Percentiles rank a stretch among this genome's conserved stretches.
These are phyloP conservation scores for Moesziomyces sp. DNA, from an alignment of 1,284 basidiomycete genomes.

Conservation along the genomic window DNA sequence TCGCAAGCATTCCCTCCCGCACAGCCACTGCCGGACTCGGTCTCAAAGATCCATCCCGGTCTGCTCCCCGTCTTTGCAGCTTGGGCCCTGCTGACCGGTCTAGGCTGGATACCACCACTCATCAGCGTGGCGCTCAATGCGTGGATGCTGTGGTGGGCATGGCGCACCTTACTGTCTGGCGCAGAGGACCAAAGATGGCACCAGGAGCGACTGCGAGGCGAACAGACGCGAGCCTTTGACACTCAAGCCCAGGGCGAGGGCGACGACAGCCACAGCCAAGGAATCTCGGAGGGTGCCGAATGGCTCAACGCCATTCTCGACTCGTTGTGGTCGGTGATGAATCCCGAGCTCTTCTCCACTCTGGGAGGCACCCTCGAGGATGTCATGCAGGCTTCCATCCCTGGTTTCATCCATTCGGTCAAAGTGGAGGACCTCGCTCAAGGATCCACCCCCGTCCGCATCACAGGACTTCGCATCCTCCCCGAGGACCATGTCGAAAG, in stretches of 20 bases:
- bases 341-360: constrained; percentile 40
- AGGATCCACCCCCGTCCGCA: constrained; percentile 45
- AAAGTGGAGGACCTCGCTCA: constrained; percentile 54
- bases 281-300: constrained; percentile 45
- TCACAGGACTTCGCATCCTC: constrained; percentile 44
- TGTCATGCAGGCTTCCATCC: constrained; percentile 54
- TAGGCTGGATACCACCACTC: constrained; percentile 12
- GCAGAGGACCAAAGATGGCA: constrained; percentile 47
- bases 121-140: constrained; percentile 37
- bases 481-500: constrained; percentile 15
- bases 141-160: constrained; percentile 49
- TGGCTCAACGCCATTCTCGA: constrained; percentile 54
- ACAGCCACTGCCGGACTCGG: constrained; percentile 17
- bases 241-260: constrained; percentile 5
- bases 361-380: constrained; percentile 51
- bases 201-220: constrained; percentile 30
- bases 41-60: constrained; percentile 14
- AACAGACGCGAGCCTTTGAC: constrained; percentile 12
- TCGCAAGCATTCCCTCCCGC: constrained; percentile 35
- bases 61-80: constrained; percentile 29
- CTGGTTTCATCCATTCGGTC: constrained; percentile 48
- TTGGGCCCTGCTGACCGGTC: constrained; percentile 25
- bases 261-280: constrained; percentile 2
- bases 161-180: constrained; percentile 6
- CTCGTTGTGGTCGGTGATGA: constrained; percentile 48